Base-by-base conservation (phyloP, 345 rosid species). In the Fremontodendron californicum region DNA sequence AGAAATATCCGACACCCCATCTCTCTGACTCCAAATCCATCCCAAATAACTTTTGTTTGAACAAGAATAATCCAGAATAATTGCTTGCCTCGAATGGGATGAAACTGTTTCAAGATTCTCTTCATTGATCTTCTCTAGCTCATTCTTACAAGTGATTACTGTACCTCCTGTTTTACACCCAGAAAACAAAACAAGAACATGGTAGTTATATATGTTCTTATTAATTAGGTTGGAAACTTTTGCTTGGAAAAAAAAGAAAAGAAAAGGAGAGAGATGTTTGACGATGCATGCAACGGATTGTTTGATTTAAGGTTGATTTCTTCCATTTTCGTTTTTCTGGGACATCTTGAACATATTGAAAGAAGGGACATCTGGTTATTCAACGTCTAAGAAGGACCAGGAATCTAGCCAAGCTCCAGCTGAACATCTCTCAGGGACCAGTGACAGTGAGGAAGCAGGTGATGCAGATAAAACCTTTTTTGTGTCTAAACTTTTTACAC, bases 21-120 rank as follows among this genome's bases (percentile, higher is more conserved):
- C 85, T 70, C 89, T 84, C 91, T 86, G 92, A 88, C 98, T 95
- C 98, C 99, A n/a, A 95, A 70, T 93, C 98, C 93, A 92, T 86
- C 76, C 93, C 94, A n/a, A 61, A 87, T 48, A 74, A 82, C 79
- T 83, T 88, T 84, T 1, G n/a, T 75, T 81, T 2, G 88, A 77
- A 71, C 70, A 62, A 71, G 87, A n/a, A n/a, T n/a, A 63, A 68
- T 83, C 87, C 9, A 71, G 48, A 74, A 77, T 64, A 92, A 93
- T 86, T 2, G 90, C 88, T 78, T 90, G 75, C 80, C 92, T 90
- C 68, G 93, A 82, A 79, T 95, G 97, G 21, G 87, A 79, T 1
- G 92, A 86, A 69, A 91, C 88, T 37, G 69, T 78, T 77, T 81
- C 82, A 3, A 95, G 92, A 86, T 87, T 88, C 77, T 85, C 87